These are phyloP conservation scores for Cystobasidium pallidum DNA, from an alignment of 1,284 basidiomycete species.

Conservation along the genomic window DNA sequence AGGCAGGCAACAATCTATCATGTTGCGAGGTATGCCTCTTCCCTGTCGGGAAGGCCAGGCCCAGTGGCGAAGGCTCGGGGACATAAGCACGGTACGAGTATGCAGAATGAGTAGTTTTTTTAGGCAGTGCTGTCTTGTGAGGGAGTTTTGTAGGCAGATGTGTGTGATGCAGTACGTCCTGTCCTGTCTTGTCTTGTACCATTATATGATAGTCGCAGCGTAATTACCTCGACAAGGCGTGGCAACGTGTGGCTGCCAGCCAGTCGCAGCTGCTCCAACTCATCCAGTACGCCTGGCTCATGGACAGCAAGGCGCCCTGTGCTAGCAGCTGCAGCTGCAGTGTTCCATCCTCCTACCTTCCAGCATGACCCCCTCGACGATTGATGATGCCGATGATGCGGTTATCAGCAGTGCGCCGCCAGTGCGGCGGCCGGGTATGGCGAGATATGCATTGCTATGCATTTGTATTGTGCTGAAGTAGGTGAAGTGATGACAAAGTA, in stretches of 20 bases:
- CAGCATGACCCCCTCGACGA: neutral
- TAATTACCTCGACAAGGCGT: too few relatives aligned
- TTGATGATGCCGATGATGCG: neutral
- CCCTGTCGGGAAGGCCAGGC: too few relatives aligned
- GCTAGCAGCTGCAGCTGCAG: neutral
- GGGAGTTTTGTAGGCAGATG: neutral
- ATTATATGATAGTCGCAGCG: too few relatives aligned
- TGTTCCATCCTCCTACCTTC: too few relatives aligned
- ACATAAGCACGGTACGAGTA: too few relatives aligned
- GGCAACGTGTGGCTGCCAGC: too few relatives aligned
- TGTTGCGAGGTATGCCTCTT: too few relatives aligned
- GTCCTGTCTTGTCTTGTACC: too few relatives aligned
- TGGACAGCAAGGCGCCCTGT: neutral
- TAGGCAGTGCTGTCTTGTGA: neutral
- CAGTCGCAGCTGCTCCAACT: too few relatives aligned
- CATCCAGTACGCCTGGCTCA: neutral
- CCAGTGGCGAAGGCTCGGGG: too few relatives aligned
- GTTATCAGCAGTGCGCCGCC: conserved; percentile 1
- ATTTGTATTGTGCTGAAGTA: conserved; percentile 40
- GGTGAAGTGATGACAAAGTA: neutral
- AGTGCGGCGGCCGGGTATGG: conserved; percentile 1
- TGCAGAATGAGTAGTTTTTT: neutral
- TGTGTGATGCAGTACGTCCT: too few relatives aligned
- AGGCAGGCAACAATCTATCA: too few relatives aligned
- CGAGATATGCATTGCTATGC: conserved; percentile 32